Evolutionary conservation across 2,329 filamentous ascomycete genomes (phyloP), one percentile per base, ranked within the genome.

Genomic region (Sclerotinia trifoliorum): DNA sequence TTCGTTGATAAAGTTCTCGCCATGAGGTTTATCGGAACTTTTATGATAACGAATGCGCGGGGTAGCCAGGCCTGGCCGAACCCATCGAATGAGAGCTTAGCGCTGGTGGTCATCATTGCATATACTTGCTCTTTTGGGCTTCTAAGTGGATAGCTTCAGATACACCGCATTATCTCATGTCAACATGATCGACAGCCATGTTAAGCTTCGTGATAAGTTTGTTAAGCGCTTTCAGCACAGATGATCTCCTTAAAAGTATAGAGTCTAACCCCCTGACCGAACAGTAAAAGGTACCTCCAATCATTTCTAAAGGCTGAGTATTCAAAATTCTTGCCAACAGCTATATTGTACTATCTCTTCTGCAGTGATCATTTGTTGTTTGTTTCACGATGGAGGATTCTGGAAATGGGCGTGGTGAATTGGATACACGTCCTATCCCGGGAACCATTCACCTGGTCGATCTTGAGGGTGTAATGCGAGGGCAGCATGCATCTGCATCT

Each of bases 371-470:
- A 4, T 15, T 13, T 24, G 44, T 62, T 6, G 6, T n/a, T 60
- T 48, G 46, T 48, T 61, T 49, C 32, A 49, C 15, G 26, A 68
- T 71, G 66, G 54, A 58, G 49, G 63, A 44, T 35, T n/a, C 68
- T 19, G 62, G 46, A 17, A 52, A 61, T 61, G 56, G 5, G 15
- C 69, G 64, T 42, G 66, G 42, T 48, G 66, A 70, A 39, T 60
- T 71, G 10, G 71, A 74, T 49, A 68, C 70, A 49, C 48, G 46
- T 24, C 58, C 55, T 21, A 61, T 74, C n/a, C 76, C 76, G 17
- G 76, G 77, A 39, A 78, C 76, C 1, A 71, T 77, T 63, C 74
- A 75, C 66, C 73, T 78, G 26, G 73, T 78, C 49, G 76, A 77
- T 69, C 71, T 78, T 10, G 75, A 73, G 61, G 76, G 72, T 13